Evolutionary conservation across 169 alveolate genomes (phyloP), one percentile per base, ranked within the genome.

Genomic region (Eimeria tenella): DNA sequence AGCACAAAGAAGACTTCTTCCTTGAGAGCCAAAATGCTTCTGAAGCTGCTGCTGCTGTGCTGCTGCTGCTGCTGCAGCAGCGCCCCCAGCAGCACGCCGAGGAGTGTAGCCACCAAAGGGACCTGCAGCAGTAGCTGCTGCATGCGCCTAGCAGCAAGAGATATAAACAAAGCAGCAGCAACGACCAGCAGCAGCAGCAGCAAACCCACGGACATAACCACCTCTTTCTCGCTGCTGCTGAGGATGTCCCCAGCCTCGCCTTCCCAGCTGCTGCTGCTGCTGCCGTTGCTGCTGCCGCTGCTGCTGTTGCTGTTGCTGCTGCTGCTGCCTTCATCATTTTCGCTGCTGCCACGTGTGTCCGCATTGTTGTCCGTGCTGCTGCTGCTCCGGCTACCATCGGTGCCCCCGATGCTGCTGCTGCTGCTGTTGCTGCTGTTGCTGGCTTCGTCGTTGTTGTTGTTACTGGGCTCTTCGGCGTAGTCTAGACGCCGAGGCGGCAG

Each of bases 1-100:
- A 94, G 58, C 60, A 94, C 83, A 49, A 94, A 94, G 82, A 94
- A 94, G 49, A 94, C 93, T 21, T 94, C 96, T 21, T 94, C 94
- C 58, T 94, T 94, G 53, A 94, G 42, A 11, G 93, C 96, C 74
- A 94, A 79, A 23, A 94, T 81, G 56, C 84, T 74, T 56, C 77
- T 84, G 13, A 93, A 73, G 25, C 75, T 84, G 79, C 62, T 88
- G 50, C 86, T 63, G 56, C 73, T 74, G 17, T 79, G 83, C 60
- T 52, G 17, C 71, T 49, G 68, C 10, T n/a, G 58, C 50, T 49
- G 25, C 21, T 88, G 74, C 56, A 90, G 90, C 21, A 74, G 50
- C 9, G 89, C 87, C n/a, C 95, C 95, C 53, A 81, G 79, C 74
- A 92, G 49, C 50, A 92, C 50, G 42, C 95, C 95, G 25, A 92